Percentiles rank a stretch among this genome's conserved stretches.
These are phyloP conservation scores for Harrya chromipes DNA, from an alignment of 768 basidiomycete genomes.

Conservation along the genomic window DNA sequence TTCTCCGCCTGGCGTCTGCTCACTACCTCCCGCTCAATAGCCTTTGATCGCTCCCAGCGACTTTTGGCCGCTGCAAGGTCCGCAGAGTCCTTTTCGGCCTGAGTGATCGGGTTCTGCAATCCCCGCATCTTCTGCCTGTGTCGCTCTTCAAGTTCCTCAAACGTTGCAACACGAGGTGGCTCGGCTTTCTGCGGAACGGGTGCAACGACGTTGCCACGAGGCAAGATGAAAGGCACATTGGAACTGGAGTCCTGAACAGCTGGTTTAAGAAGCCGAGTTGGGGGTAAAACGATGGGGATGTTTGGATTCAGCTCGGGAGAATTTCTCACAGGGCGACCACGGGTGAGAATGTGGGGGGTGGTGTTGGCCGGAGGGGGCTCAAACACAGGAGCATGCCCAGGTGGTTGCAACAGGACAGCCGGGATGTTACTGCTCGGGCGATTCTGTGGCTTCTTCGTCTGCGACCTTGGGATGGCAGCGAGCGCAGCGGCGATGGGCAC, in stretches of 20 bases:
- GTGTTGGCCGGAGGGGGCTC: conserved; percentile 20
- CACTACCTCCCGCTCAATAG: conserved; percentile 72
- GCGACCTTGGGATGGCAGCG: conserved; percentile 2
- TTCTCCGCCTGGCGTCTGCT: conserved; percentile 70
- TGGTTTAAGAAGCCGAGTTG: conserved; percentile 32
- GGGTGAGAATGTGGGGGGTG: conserved; percentile 23
- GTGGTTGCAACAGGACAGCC: conserved; percentile 27
- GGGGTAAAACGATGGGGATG: conserved; percentile 32
- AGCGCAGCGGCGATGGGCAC: conserved; percentile 29
- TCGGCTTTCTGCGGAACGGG: conserved; percentile 49
- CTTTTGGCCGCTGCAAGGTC: conserved; percentile 70
- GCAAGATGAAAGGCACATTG: conserved; percentile 44
- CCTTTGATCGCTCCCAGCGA: conserved; percentile 80
- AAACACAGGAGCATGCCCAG: conserved; percentile 28
- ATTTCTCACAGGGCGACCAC: conserved; percentile 17
- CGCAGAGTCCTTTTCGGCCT: conserved; percentile 73
- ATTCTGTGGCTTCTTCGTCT: conserved; percentile 20
- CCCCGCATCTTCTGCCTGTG: conserved; percentile 82
- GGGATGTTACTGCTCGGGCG: conserved; percentile 24
- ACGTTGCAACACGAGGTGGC: conserved; percentile 62
- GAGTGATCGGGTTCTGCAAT: conserved; percentile 82
- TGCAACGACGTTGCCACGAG: conserved; percentile 41
- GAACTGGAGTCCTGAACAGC: conserved; percentile 29
- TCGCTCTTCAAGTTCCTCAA: conserved; percentile 83
- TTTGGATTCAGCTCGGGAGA: conserved; percentile 24